phyloP scores from a whole-genome alignment of 257 asterid genomes.

The Osmanthus fragrans region DNA sequence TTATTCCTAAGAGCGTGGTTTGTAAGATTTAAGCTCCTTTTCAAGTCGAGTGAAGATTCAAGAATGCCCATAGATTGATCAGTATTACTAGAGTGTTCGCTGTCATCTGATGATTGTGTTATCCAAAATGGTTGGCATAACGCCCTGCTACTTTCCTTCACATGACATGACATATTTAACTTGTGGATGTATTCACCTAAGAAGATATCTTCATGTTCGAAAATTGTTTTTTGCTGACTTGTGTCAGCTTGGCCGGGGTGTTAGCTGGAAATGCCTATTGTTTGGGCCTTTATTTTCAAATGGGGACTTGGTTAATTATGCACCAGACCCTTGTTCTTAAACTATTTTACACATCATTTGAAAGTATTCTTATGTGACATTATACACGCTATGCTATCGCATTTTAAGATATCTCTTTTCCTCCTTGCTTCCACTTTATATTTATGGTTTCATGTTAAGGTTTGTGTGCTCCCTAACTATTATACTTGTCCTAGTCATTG shows the following conservation, averaged over 20 bases:
- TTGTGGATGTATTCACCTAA: too few relatives aligned
- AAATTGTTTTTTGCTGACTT: not conserved
- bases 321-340: not conserved
- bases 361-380: not conserved
- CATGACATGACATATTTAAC: not conserved
- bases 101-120: not conserved
- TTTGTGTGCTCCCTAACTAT: not conserved
- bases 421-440: not conserved
- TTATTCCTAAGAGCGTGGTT: not conserved
- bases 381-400: not conserved
- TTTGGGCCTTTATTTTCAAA: not conserved
- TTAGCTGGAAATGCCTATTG: not conserved
- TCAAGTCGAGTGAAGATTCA: not conserved
- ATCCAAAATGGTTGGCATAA: not conserved
- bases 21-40: not conserved
- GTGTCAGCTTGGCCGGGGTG: not conserved
- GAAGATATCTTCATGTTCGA: not conserved
- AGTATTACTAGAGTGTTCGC: not conserved
- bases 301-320: not conserved
- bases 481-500: not conserved
- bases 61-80: not conserved
- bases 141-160: not conserved
- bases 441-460: not conserved
- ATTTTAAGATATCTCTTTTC: not conserved
- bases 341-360: not conserved